phyloP scores from a whole-genome alignment of 768 basidiomycete species.

The Mycena rebaudengoi region DNA sequence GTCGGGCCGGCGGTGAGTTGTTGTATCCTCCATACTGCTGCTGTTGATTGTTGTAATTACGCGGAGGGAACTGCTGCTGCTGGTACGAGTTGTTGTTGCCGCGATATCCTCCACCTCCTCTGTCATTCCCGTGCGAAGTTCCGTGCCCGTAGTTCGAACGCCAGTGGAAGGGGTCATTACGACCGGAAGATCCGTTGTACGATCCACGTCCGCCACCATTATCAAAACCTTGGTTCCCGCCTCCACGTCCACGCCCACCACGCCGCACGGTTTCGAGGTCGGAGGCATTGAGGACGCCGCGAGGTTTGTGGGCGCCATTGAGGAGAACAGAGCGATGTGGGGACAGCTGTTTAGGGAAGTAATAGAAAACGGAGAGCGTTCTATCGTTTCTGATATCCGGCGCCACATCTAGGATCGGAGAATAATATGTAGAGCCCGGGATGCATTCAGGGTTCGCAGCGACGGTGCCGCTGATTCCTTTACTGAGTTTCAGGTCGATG shows the following conservation, averaged over 20 bases:
- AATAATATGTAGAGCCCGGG: slow-evolving; percentile 90
- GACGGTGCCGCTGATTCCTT: slow-evolving; percentile 82
- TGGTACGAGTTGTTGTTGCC: slow-evolving; percentile 44
- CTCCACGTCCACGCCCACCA: slow-evolving; percentile 59
- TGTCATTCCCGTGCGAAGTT: slow-evolving; percentile 36
- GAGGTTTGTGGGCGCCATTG: slow-evolving; percentile 69
- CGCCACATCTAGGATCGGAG: slow-evolving; percentile 67
- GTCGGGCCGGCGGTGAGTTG: slow-evolving; percentile 24
- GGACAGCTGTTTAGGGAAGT: slow-evolving; percentile 86
- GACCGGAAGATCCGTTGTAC: slow-evolving; percentile 41
- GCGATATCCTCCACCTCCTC: slow-evolving; percentile 39
- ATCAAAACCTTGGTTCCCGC: too few relatives aligned
- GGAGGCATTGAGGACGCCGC: slow-evolving; percentile 65
- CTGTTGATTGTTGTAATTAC: slow-evolving; percentile 32
- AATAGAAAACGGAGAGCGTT: slow-evolving; percentile 87
- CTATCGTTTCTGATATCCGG: slow-evolving; percentile 88
- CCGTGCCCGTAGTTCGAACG: slow-evolving; percentile 49
- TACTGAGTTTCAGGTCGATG: slow-evolving; percentile 73
- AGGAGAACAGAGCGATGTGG: slow-evolving; percentile 89
- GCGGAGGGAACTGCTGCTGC: slow-evolving; percentile 42
- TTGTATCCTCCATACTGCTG: slow-evolving; percentile 45
- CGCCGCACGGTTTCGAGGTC: slow-evolving; percentile 78
- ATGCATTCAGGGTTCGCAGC: slow-evolving; percentile 88
- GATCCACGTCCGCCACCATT: slow-evolving; percentile 48
- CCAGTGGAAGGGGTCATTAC: slow-evolving; percentile 58